A percentile compares a stretch with the other conserved stretches of the same genome.
Conservation (phyloP, 1,284 basidiomycete genomes). For the Cystobasidiaceae sp. region DNA sequence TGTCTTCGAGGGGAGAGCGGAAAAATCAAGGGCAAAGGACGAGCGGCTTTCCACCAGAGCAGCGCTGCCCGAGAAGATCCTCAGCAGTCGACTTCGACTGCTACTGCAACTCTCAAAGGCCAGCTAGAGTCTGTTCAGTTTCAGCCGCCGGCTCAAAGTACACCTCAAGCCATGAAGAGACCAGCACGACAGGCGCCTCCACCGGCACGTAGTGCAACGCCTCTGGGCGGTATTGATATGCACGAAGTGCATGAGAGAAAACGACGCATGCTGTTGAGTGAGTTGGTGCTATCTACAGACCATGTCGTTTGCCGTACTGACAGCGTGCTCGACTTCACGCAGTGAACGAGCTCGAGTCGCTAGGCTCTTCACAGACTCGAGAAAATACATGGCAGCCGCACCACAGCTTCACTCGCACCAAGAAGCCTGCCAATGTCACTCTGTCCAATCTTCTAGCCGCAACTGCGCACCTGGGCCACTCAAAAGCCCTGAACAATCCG, state of each 20-base stretch:
- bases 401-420: conserved; percentile 63
- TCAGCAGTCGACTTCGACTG: neutral
- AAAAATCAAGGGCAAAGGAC: conserved; percentile 17
- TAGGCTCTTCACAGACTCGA: conserved; percentile 72
- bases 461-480: conserved; percentile 91
- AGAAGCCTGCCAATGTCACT: conserved; percentile 61
- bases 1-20: neutral
- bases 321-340: no score
- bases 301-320: no score
- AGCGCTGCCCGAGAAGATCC: neutral
- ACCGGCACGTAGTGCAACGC: neutral
- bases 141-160: neutral
- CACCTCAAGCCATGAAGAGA: no score
- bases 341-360: conserved; percentile 23
- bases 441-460: conserved; percentile 85
- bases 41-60: conserved; percentile 1
- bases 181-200: no score
- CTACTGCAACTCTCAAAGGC: neutral
- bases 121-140: neutral
- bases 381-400: conserved; percentile 68
- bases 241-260: conserved; percentile 13
- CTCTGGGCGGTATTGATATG: no score
- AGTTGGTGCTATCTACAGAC: neutral
- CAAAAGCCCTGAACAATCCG: conserved; percentile 71
- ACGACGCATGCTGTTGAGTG: conserved; percentile 22